Conservation (phyloP, 2,329 filamentous ascomycete genomes). For the Xylariaceae sp. region DNA sequence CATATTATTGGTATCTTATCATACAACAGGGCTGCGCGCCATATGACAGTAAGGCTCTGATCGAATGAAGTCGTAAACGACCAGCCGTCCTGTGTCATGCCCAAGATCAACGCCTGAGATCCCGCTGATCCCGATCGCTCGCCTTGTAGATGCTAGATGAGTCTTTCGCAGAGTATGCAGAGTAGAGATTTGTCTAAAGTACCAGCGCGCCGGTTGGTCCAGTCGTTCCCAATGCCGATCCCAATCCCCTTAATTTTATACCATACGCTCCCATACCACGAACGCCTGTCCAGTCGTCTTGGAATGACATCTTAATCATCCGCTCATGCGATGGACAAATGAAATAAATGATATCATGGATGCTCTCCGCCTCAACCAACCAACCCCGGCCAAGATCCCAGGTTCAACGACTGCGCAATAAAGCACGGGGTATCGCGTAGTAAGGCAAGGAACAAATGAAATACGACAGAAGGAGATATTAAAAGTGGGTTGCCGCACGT, state of each 20-base stretch:
- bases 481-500: slow-evolving; percentile 18
- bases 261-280: neutral
- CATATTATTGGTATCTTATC: no score
- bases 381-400: slow-evolving; percentile 19
- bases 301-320: neutral
- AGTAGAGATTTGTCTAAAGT: slow-evolving; percentile 1
- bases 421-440: slow-evolving; percentile 30
- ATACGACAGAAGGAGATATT: slow-evolving; percentile 9
- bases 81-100: no score
- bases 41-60: no score
- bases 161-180: slow-evolving; percentile 1
- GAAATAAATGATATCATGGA: slow-evolving; percentile 2
- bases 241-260: neutral
- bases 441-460: slow-evolving; percentile 27
- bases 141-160: no score
- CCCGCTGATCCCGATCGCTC: no score
- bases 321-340: slow-evolving; percentile 1
- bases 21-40: no score
- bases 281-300: neutral
- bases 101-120: no score
- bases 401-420: slow-evolving; percentile 15
- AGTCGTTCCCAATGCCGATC: neutral
- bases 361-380: slow-evolving; percentile 21
- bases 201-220: neutral
- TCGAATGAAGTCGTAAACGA: no score